Conservation (phyloP, 208 protist genomes). For the Angomonas ambiguus region DNA sequence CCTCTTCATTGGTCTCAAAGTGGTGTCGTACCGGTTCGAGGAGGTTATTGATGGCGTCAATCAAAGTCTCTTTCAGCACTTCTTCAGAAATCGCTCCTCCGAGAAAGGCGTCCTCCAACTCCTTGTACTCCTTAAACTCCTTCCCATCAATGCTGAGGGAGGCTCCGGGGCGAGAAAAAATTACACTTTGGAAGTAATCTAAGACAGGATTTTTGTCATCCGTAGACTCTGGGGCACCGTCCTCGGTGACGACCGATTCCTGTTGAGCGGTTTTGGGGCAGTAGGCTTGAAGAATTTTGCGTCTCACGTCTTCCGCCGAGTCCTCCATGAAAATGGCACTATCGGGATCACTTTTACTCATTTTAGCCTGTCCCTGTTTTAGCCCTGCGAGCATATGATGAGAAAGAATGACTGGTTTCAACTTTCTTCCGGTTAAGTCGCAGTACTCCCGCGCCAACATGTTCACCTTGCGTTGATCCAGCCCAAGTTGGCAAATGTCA, state of each 20-base stretch:
- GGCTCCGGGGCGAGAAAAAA: slow-evolving; percentile 71
- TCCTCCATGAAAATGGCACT: slow-evolving; percentile 99
- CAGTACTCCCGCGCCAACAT: slow-evolving; percentile 99
- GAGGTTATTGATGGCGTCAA: slow-evolving; percentile 83
- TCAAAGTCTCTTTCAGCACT: slow-evolving; percentile 82
- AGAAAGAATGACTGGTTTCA: slow-evolving; percentile 97
- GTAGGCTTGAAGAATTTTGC: slow-evolving; percentile 95
- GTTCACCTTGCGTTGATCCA: slow-evolving; percentile 99
- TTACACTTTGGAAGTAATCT: slow-evolving; percentile 93
- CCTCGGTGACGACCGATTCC: slow-evolving; percentile 43
- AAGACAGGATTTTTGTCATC: slow-evolving; percentile 94
- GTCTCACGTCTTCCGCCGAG: slow-evolving; percentile 89
- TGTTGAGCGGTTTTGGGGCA: slow-evolving; percentile 84
- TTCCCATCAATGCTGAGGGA: slow-evolving; percentile 38
- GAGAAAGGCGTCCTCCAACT: slow-evolving; percentile 80
- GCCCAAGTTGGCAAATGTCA: slow-evolving; percentile 99
- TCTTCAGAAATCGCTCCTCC: slow-evolving; percentile 55
- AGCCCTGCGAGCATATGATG: slow-evolving; percentile 98
- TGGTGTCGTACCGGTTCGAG: slow-evolving; percentile 95
- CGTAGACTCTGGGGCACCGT: slow-evolving; percentile 54
- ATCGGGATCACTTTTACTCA: slow-evolving; percentile 98
- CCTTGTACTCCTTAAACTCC: slow-evolving; percentile 69
- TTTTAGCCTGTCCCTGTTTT: slow-evolving; percentile 96
- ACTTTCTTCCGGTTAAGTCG: slow-evolving; percentile 82
- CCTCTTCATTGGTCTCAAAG: slow-evolving; percentile 83